Percentiles rank a stretch among this genome's conserved stretches.
Conservation (phyloP, 495 filamentous ascomycete genomes). For the Hypomontagnella monticulosa region DNA sequence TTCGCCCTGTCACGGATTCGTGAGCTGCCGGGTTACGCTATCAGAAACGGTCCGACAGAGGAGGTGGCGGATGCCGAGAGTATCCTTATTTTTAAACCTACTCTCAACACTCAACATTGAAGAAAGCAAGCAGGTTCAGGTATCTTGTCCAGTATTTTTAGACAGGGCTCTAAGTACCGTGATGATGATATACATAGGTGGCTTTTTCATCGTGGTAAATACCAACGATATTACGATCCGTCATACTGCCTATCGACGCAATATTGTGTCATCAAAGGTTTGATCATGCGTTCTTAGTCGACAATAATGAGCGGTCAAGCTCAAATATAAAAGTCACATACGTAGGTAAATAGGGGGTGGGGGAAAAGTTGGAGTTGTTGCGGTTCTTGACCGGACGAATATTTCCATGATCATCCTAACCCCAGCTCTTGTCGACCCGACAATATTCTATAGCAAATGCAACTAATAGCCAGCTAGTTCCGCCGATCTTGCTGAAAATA, state of each 20-base stretch:
- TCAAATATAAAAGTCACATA: slow-evolving; percentile 21
- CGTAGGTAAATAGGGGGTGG: slow-evolving; percentile 36
- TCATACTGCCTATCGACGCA: slow-evolving; percentile 27
- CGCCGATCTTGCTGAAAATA: not conserved
- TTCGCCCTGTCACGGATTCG: slow-evolving; percentile 24
- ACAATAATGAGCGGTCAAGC: slow-evolving; percentile 42
- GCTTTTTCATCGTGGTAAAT: slow-evolving; percentile 4
- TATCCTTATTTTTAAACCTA: slow-evolving; percentile 16
- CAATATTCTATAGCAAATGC: slow-evolving; percentile 6
- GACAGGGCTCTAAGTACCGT: too few relatives aligned
- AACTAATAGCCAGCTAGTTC: slow-evolving; percentile 13
- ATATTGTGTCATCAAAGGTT: slow-evolving; percentile 35
- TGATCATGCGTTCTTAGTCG: slow-evolving; percentile 19
- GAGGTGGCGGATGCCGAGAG: not conserved
- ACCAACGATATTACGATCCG: slow-evolving; percentile 16
- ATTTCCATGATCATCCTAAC: slow-evolving; percentile 34
- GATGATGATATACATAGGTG: not conserved
- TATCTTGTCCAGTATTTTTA: too few relatives aligned
- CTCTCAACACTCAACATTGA: too few relatives aligned
- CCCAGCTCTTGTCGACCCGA: slow-evolving; percentile 21
- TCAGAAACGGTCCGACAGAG: slow-evolving; percentile 9
- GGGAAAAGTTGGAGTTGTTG: slow-evolving; percentile 17
- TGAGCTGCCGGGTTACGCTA: slow-evolving; percentile 21
- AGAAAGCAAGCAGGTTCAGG: too few relatives aligned
- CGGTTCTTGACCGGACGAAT: slow-evolving; percentile 34